A percentile compares a stretch with the other conserved stretches of the same genome.
phyloP scores from a whole-genome alignment of 768 basidiomycete genomes.

The Boletales sp. region DNA sequence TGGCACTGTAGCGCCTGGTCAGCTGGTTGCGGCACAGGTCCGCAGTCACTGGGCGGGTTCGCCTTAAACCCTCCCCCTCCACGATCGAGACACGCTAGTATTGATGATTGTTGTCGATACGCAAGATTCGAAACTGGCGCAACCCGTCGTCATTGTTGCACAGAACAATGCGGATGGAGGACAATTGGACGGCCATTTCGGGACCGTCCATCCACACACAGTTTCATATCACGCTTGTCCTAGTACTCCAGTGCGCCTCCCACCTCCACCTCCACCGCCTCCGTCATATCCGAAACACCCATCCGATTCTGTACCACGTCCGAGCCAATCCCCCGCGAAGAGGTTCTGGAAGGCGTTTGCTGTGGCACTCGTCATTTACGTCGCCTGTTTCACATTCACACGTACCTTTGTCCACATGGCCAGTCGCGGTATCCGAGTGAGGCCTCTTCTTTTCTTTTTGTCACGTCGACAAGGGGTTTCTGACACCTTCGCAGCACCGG shows the following conservation, averaged over 20 bases:
- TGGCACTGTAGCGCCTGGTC: too few species aligned
- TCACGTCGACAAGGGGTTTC: background rate
- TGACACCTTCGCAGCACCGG: background rate
- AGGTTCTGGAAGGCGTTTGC: slow-evolving; percentile 16
- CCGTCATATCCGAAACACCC: slow-evolving; percentile 10
- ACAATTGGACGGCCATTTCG: background rate
- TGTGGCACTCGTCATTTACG: slow-evolving; percentile 9
- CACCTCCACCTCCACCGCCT: slow-evolving; percentile 5
- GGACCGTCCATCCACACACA: slow-evolving; percentile 2
- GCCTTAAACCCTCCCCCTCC: too few species aligned
- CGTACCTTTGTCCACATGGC: slow-evolving; percentile 4
- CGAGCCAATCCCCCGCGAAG: background rate
- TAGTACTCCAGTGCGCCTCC: too few species aligned
- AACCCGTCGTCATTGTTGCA: too few species aligned
- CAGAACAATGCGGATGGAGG: background rate
- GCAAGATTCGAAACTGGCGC: too few species aligned
- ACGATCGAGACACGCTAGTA: too few species aligned
- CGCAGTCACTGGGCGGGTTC: too few species aligned
- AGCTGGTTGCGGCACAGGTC: too few species aligned
- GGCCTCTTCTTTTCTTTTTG: background rate
- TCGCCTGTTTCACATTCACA: background rate
- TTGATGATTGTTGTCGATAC: too few species aligned
- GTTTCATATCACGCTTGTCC: slow-evolving; percentile 5
- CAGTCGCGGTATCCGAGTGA: background rate
- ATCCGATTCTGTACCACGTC: background rate